Percentiles rank a stretch among this genome's conserved stretches.
These are phyloP conservation scores for Zygosaccharomyces lentus DNA, from an alignment of 805 yeast genomes.

Conservation along the genomic window DNA sequence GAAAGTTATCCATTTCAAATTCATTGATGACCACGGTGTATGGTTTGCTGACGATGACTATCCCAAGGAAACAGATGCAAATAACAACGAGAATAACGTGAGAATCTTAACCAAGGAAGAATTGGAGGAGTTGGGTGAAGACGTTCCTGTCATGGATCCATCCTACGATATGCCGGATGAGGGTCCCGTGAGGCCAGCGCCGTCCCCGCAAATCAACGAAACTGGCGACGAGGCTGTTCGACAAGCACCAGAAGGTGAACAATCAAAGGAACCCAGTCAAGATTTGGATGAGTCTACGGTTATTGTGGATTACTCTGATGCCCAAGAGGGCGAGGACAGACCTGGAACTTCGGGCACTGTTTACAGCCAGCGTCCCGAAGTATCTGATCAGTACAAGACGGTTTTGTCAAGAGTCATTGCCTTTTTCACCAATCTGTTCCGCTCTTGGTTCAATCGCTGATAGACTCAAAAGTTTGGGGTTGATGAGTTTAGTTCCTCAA, in stretches of 20 bases:
- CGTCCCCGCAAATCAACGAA: constrained; percentile 9
- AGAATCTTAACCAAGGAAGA: constrained; percentile 12
- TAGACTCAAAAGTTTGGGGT: not conserved
- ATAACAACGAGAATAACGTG: constrained; percentile 40
- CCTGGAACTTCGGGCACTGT: constrained; percentile 14
- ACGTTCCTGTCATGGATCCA: constrained; percentile 1
- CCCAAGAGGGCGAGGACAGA: constrained; percentile 14
- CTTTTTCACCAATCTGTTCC: constrained; percentile 19
- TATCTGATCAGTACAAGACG: constrained; percentile 17
- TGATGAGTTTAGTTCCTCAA: not conserved
- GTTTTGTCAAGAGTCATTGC: constrained; percentile 20
- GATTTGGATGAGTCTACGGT: constrained; percentile 8
- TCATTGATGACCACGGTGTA: constrained; percentile 26
- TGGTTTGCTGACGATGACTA: constrained; percentile 34
- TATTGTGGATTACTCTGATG: constrained; percentile 18
- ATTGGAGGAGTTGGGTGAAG: constrained; percentile 1
- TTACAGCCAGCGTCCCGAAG: constrained; percentile 11
- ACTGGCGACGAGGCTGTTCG: constrained; percentile 19
- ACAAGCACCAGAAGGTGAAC: constrained; percentile 19
- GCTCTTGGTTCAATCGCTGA: constrained; percentile 18
- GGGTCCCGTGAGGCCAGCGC: constrained; percentile 32
- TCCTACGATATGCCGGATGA: constrained; percentile 8
- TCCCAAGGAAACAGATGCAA: constrained; percentile 33
- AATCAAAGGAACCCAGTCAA: not conserved
- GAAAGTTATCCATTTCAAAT: constrained; percentile 25